A percentile compares a stretch with the other conserved stretches of the same genome.
These are phyloP conservation scores for Cnidoscolus chayamansa DNA, from an alignment of 441 rosid genomes.

Conservation along the genomic window DNA sequence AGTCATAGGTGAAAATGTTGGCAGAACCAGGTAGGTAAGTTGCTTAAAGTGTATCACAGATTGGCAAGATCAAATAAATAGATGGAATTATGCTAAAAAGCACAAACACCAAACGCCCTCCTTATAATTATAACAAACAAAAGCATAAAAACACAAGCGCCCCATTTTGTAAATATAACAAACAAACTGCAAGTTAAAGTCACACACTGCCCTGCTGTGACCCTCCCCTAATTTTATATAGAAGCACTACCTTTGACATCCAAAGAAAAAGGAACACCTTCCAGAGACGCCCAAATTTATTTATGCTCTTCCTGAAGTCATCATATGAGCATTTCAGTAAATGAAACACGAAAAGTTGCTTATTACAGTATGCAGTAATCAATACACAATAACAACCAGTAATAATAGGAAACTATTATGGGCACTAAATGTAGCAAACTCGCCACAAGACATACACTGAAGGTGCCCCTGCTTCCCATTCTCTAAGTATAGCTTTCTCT, in stretches of 20 bases:
- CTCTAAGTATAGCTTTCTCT: constrained; percentile 71
- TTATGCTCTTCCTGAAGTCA: neutral
- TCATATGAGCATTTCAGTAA: constrained; percentile 3
- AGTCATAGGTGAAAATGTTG: neutral
- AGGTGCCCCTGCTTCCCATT: constrained; percentile 77
- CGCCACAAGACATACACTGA: constrained; percentile 76
- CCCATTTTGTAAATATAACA: neutral
- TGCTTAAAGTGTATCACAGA: neutral
- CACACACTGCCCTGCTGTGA: neutral
- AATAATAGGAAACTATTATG: constrained; percentile 19
- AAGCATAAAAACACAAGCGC: neutral
- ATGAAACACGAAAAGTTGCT: neutral
- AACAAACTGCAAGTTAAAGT: constrained; percentile 1
- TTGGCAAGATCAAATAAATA: neutral
- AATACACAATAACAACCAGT: neutral
- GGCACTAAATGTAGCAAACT: constrained; percentile 51
- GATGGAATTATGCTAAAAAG: no score
- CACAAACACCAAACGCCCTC: no score
- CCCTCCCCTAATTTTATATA: no score
- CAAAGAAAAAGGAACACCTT: no score
- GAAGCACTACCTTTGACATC: no score
- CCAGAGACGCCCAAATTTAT: neutral
- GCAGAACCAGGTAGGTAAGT: neutral
- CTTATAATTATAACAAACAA: no score
- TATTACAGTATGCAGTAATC: neutral